Evolutionary conservation across 148 eudicot species (phyloP).

Genomic region (Dysphania ambrosioides): DNA sequence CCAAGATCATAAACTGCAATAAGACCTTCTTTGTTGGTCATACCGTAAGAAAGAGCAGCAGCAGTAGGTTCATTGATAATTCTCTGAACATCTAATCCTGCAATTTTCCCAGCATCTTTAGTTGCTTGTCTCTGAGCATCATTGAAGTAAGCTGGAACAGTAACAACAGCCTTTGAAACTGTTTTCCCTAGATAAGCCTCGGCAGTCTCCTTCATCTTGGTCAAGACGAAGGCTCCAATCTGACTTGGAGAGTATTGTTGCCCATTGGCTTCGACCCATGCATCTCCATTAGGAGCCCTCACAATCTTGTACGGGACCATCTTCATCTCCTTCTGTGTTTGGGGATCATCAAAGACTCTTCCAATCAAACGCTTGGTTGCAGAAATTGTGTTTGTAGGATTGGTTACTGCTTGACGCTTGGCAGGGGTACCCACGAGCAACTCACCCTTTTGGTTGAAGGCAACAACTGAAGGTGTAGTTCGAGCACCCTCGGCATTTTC

Average conservation of each 20-base stretch:
- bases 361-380: constrained; percentile 92
- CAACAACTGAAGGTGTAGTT: constrained; percentile 95
- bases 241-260: constrained; percentile 94
- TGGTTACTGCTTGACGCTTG: constrained; percentile 92
- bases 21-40: constrained; percentile 88
- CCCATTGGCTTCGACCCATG: constrained; percentile 97
- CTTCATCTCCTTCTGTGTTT: constrained; percentile 89
- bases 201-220: constrained; percentile 97
- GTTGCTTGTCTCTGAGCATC: constrained; percentile 99
- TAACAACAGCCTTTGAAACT: constrained; percentile 74
- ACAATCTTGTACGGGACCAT: constrained; percentile 95
- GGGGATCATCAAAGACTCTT: constrained; percentile 79
- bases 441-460: constrained; percentile 74
- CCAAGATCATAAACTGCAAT: constrained; percentile 98
- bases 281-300: constrained; percentile 91
- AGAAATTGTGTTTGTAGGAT: constrained; percentile 75
- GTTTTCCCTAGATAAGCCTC: constrained; percentile 89
- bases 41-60: constrained; percentile 98
- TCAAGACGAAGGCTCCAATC: constrained; percentile 78
- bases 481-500: constrained; percentile 96
- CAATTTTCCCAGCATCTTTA: constrained; percentile 90
- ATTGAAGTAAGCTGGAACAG: constrained; percentile 94
- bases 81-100: constrained; percentile 92
- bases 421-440: constrained; percentile 91
- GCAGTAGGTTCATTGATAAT: constrained; percentile 98